Evolutionary conservation across 306 rosid species (phyloP), one percentile per base, ranked within the genome.

Genomic region (Prunus davidiana): DNA sequence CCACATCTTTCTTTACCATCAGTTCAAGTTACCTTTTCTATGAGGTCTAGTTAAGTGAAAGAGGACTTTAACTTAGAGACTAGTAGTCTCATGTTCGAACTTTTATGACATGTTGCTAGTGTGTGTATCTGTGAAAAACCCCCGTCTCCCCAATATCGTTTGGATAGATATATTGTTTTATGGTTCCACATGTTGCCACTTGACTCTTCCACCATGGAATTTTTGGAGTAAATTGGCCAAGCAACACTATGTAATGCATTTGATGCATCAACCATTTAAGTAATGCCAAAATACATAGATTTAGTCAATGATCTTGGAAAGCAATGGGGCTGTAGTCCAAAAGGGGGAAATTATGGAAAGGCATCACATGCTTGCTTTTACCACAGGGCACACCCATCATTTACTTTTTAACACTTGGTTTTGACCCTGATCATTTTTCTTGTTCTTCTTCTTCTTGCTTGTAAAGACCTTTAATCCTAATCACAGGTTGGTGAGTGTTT

Each of bases 321-420:
- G 51, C 66, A 41, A 71, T 60, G 45, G 16, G 16, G 57, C 43
- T 34, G 73, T 24, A 45, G 71, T 73, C 54, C 69, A 20, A 66
- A 74, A 57, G 71, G 61, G 73, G 68, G 41, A 68, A 51, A 51
- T 8, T 32, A 2, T 63, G 80, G 43, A 49, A 73, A 51, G 80
- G 69, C 60, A 57, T 68, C 79, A 75, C 83, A 81, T 71, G 79
- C 83, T 65, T 81, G 65, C 71, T 74, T 84, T 76, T 47, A 50
- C 63, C 20, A 6, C 43, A 38, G 43, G 43, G 43, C 46, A 58
- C 75, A 69, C 57, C 70, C 82, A 78, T 84, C 76, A 81, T 78
- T 81, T 76, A 52, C 3, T 66, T 14, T 83, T 57, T 69, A 56
- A 61, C 56, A 50, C 8, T 51, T 16, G 74, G 30, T 67, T 77